Conservation (phyloP, 768 basidiomycete genomes). For the Kwoniella dendrophila region DNA sequence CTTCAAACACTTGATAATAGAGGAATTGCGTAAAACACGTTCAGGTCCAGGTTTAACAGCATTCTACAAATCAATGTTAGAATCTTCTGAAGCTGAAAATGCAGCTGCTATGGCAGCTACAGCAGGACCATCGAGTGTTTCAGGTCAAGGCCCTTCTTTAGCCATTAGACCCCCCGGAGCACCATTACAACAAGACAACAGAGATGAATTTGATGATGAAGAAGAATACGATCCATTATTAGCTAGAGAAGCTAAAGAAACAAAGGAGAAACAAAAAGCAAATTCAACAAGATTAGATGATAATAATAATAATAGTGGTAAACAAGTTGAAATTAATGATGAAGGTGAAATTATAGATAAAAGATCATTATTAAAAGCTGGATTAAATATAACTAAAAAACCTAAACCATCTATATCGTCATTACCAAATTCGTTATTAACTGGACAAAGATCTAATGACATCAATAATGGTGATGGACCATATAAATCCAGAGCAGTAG, state of each 20-base stretch:
- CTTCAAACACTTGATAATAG: slow-evolving; percentile 29
- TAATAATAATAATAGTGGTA: slow-evolving; percentile 59
- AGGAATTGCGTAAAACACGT: slow-evolving; percentile 49
- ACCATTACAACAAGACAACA: slow-evolving; percentile 14
- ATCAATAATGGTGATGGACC: slow-evolving; percentile 35
- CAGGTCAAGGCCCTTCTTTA: slow-evolving; percentile 41
- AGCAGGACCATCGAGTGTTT: slow-evolving; percentile 13
- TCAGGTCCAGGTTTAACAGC: slow-evolving; percentile 56
- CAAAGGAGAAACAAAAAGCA: background rate
- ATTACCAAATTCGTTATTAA: slow-evolving; percentile 59
- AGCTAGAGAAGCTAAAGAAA: slow-evolving; percentile 40
- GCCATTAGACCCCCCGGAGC: slow-evolving; percentile 44
- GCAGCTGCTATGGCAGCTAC: slow-evolving; percentile 80
- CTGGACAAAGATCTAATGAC: slow-evolving; percentile 18
- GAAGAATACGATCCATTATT: slow-evolving; percentile 55
- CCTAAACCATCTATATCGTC: slow-evolving; percentile 57
- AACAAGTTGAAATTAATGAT: slow-evolving; percentile 89
- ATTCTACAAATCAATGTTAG: slow-evolving; percentile 56
- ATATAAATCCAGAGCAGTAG: slow-evolving; percentile 67
- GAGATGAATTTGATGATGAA: slow-evolving; percentile 26
- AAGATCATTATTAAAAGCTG: slow-evolving; percentile 84
- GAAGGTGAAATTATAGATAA: slow-evolving; percentile 98
- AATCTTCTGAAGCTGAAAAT: slow-evolving; percentile 60
- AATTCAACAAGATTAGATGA: background rate
- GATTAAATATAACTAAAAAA: slow-evolving; percentile 77